Base-by-base conservation (phyloP, 352 stramenopile species). In the Plasmopara viticola region DNA sequence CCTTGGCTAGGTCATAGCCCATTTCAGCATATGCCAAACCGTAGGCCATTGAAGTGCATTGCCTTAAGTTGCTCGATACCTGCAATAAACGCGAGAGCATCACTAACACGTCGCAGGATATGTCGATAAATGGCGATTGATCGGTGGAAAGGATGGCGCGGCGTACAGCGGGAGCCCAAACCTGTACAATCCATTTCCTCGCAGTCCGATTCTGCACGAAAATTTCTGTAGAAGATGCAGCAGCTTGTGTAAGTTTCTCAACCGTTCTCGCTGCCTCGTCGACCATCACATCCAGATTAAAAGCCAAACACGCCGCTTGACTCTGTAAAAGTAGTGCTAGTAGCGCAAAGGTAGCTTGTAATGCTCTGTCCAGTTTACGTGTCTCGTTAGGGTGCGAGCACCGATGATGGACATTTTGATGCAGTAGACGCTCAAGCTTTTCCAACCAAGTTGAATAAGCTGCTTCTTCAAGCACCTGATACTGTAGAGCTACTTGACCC, bases 351-450 rank as follows among this genome's bases (percentile, higher is more conserved):
- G 42, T 39, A 28, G 38, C 56, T 39, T 73, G 63, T 13, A 73
- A 60, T 37, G 68, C 52, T 10, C 64, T 30, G 2, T 81, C 56
- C 6, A 84, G 50, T 29, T 66, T 38, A 12, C 54, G 45, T 6
- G 68, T 51, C 41, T 82, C 66, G 2, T 41, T 30, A 35, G 45
- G 53, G n/a, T 34, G 57, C 1, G 75, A 72, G 8, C 75, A 86
- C 31, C 63, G 44, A 51, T 86, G 75, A 50, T 83, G 75, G 13
- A 81, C 56, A 34, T 75, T 75, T 51, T 72, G 66, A 48, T 86
- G 72, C 66, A 81, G 66, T 50, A 81, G 66, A 17, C 47, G 45
- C 50, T 84, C 75, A 8, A 84, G 20, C 12, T 68, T 70, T 0
- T 44, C 39, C 34, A 86, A 46, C 59, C 62, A 58, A n/a, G 55